A percentile compares a stretch with the other conserved stretches of the same genome.
Conservation (phyloP, 2,329 filamentous ascomycete genomes). For the Venturia pyrina region DNA sequence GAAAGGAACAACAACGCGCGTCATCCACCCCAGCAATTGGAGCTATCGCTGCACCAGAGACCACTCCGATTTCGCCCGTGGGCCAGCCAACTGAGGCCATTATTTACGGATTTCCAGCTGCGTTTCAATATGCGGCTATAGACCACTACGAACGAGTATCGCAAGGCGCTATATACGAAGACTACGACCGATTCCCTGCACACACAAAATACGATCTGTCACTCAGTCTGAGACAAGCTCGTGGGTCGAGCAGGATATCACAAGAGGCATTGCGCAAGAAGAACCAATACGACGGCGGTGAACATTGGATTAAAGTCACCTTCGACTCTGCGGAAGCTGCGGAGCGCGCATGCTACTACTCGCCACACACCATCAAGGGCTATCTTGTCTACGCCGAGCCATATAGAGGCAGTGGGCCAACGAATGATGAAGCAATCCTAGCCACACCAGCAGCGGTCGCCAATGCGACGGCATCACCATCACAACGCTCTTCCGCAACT, state of each 20-base stretch:
- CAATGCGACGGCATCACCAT: slow-evolving; percentile 24
- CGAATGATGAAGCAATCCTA: slow-evolving; percentile 32
- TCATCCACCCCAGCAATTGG: slow-evolving; percentile 18
- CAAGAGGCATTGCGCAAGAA: slow-evolving; percentile 67
- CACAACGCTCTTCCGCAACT: slow-evolving; percentile 19
- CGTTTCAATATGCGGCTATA: slow-evolving; percentile 69
- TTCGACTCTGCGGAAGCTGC: slow-evolving; percentile 40
- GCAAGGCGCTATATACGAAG: slow-evolving; percentile 72
- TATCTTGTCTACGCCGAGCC: slow-evolving; percentile 38
- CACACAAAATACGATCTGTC: slow-evolving; percentile 61
- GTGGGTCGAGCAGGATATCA: slow-evolving; percentile 58
- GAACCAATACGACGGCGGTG: slow-evolving; percentile 70
- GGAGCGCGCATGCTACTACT: slow-evolving; percentile 37
- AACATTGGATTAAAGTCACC: slow-evolving; percentile 70
- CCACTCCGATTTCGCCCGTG: slow-evolving; percentile 30
- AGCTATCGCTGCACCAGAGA: slow-evolving; percentile 15
- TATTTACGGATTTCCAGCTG: slow-evolving; percentile 69
- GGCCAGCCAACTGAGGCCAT: slow-evolving; percentile 64
- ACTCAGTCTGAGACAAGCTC: slow-evolving; percentile 52
- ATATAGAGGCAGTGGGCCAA: slow-evolving; percentile 35
- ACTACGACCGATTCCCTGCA: slow-evolving; percentile 81
- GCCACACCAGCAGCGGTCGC: slow-evolving; percentile 25
- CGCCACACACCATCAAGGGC: slow-evolving; percentile 37
- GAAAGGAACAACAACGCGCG: slow-evolving; percentile 13
- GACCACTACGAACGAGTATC: slow-evolving; percentile 81